These are phyloP conservation scores for Hortiboletus rubellus DNA, from an alignment of 1,284 basidiomycete species.

Conservation along the genomic window DNA sequence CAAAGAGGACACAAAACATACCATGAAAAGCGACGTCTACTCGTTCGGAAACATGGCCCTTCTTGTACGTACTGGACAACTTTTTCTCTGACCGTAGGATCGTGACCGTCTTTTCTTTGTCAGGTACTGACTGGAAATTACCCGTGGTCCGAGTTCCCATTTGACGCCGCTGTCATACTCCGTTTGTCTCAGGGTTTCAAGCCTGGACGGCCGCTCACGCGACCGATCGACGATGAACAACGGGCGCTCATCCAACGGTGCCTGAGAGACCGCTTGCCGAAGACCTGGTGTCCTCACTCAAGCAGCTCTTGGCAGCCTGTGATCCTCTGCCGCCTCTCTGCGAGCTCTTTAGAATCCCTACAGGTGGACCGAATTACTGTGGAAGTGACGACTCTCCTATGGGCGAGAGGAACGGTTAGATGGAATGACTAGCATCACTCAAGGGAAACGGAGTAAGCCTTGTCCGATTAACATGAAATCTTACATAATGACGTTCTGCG, in stretches of 20 bases:
- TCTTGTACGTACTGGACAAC: not conserved
- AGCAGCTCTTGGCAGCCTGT: not conserved
- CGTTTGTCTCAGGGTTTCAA: constrained; percentile 5
- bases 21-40: no score
- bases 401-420: no score
- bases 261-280: constrained; percentile 3
- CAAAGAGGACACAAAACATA: no score
- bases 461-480: no score
- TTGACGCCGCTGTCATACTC: constrained; percentile 3
- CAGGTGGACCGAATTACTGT: no score
- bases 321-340: not conserved
- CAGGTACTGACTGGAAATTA: constrained; percentile 11
- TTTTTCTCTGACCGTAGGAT: no score
- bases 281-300: not conserved
- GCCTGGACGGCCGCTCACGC: constrained; percentile 4
- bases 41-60: constrained; percentile 14
- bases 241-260: constrained; percentile 14
- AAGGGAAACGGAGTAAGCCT: no score
- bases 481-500: no score
- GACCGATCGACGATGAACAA: constrained; percentile 10
- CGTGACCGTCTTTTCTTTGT: no score
- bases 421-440: no score
- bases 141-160: constrained; percentile 15
- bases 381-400: no score
- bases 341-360: not conserved